Evolutionary conservation across 148 eudicot species (phyloP), one percentile per base, ranked within the genome.

Genomic region (Mesembryanthemum crystallinum): DNA sequence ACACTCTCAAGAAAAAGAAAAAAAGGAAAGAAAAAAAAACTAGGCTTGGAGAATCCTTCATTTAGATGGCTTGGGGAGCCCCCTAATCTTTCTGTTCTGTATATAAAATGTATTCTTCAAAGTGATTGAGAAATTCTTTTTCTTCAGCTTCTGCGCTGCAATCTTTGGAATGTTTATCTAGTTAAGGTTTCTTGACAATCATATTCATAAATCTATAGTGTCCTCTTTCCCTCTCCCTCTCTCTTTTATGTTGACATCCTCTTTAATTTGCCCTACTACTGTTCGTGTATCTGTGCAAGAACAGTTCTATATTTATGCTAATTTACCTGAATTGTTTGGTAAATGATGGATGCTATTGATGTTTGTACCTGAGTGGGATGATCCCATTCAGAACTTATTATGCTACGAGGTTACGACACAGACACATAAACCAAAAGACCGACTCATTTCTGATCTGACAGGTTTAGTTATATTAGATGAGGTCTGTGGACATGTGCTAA

Each of bases 71-170:
- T 72, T 24, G 42, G 72, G 29, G 54, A 11, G 23, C 65, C 72
- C 21, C 24, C 55, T 43, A 55, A 32, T 52, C 60, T 58, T 24
- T 59, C 67, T 43, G 52, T 71, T 66, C 30, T 79, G 82, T 73
- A 79, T 79, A 79, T 66, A 67, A 66, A 60, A 67, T 68, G 27
- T 60, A 67, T 28, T 74, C 25, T 64, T 42, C 69, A 42, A 78
- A 72, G 57, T 72, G 64, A 39, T 52, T 27, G 45, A 52, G 21
- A 55, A 24, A 64, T 27, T 30, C 33, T 14, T 63, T 54, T n/a
- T 54, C 27, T 73, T 63, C 65, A 63, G 10, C 33, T 61, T 72
- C 27, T 42, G 17, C 45, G 71, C 58, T 27, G 23, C 28, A 33
- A 37, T 28, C 6, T 64, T 51, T 33, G 2, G 73, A 76, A 68